Base-by-base conservation (phyloP, 2,329 filamentous ascomycete species). In the Fusarium sp. region DNA sequence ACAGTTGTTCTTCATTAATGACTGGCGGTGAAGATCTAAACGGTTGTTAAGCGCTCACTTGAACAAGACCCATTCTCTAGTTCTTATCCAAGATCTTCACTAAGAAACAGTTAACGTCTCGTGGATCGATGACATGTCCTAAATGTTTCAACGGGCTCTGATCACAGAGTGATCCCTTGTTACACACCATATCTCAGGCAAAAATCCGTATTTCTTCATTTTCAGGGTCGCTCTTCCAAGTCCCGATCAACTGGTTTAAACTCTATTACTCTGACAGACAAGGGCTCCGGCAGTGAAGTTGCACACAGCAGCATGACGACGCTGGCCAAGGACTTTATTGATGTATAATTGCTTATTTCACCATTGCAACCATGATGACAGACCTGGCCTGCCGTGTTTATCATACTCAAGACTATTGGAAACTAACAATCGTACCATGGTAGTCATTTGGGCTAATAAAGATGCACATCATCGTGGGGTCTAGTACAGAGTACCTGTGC, bases 171-270 rank as follows among this genome's bases (percentile, higher is more conserved):
- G 36, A n/a, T 7, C 54, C 60, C 62, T 41, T 65, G 60, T 11
- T 53, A 18, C 45, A 11, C 37, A 36, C 50, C 31, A 28, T 16
- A 11, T 28, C 11, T 41, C 20, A 8, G 16, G 12, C 7, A 45
- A 18, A 26, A 31, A 28, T 49, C 42, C 15, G 16, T 36, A 34
- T 57, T n/a, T 42, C 7, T 23, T 47, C 38, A 28, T 51, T 49
- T 41, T 67, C 44, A 58, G 53, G 56, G 66, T 63, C 62, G n/a
- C 52, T n/a, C 38, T 11, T 20, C 18, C 38, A 36, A 37, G 30
- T 52, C 40, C 42, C 40, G 52, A 34, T 41, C 33, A 57, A 45
- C 44, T 38, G 36, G 28, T 13, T 57, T 33, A n/a, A 69, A 52
- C 45, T 57, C 31, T 66, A 56, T 54, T 42, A 7, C 20, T n/a